Base-by-base conservation (phyloP, 129 eudicot genomes). In the Daucus carota region DNA sequence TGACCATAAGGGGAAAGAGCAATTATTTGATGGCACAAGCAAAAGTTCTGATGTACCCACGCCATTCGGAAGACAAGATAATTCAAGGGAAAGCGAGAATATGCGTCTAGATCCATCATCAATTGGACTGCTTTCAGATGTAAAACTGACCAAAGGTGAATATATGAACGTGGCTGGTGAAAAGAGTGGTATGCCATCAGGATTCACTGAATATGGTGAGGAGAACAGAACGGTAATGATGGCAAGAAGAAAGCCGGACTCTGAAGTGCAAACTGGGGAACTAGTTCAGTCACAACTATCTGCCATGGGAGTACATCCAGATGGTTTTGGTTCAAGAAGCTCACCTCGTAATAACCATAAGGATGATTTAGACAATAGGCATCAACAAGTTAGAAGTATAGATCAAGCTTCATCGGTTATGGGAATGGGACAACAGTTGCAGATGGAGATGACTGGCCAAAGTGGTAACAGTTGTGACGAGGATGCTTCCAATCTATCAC, bases 1-100 rank as follows among this genome's bases (percentile, higher is more conserved):
- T 63, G 89, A 87, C 41, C 92, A 87, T 38, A 91, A 83, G 80
- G 94, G 86, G 79, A 93, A 86, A 79, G 97, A 88, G 70, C 97
- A 84, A 72, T 78, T 85, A 45, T 65, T 73, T 81, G 81, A 80
- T 77, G 96, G 88, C 24, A 81, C 84, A 33, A 80, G 81, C 83
- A 80, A 57, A 71, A 45, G 34, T 67, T 73, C 85, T 14, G 87
- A 90, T 59, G 83, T 67, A 31, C 24, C 82, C 34, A 75, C 80
- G 77, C 75, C 85, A 22, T 78, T 69, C 54, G 83, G 85, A 75
- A 85, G 82, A 70, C 71, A 69, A 15, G 87, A 74, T 59, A 76
- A 68, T 66, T 20, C 65, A 15, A 85, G 81, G 79, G 81, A 70
- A 24, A 67, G 34, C 34, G 90, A 80, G 44, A 81, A 76, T 45